Conservation (phyloP, 2,329 filamentous ascomycete genomes). For the Diaporthe australafricana region DNA sequence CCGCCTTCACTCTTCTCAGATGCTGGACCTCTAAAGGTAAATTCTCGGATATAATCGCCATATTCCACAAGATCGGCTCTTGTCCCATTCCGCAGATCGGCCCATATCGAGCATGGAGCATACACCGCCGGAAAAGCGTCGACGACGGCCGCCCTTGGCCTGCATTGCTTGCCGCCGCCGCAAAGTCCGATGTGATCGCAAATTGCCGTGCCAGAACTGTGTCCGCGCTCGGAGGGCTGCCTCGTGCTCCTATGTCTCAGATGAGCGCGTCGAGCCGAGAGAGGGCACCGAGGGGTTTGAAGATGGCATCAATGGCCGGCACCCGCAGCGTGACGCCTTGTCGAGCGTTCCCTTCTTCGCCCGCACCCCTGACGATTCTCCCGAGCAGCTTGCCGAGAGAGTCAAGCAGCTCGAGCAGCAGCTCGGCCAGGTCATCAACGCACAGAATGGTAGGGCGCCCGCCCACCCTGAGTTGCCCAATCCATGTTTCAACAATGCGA, state of each 20-base stretch:
- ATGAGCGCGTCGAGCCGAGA: conserved; percentile 35
- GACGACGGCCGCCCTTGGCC: conserved; percentile 39
- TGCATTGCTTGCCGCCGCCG: conserved; percentile 56
- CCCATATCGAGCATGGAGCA: conserved; percentile 1
- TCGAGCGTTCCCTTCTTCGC: conserved; percentile 21
- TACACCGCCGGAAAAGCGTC: conserved; percentile 37
- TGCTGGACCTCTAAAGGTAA: neutral
- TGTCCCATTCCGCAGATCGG: neutral
- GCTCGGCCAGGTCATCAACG: conserved; percentile 44
- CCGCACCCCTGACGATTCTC: neutral
- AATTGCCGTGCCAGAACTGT: conserved; percentile 56
- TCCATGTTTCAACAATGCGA: conserved; percentile 51
- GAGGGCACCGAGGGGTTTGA: conserved; percentile 10
- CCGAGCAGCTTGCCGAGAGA: conserved; percentile 47
- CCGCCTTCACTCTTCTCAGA: neutral
- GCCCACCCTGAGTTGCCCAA: conserved; percentile 42
- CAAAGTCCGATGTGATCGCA: conserved; percentile 57
- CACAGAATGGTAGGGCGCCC: conserved; percentile 33
- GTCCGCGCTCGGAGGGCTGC: conserved; percentile 48
- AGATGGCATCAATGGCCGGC: conserved; percentile 9
- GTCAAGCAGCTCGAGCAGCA: conserved; percentile 59
- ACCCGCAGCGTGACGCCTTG: conserved; percentile 15
- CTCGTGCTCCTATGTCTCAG: conserved; percentile 49
- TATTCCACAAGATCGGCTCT: conserved; percentile 12
- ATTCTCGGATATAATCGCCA: conserved; percentile 5